Evolutionary conservation across 1,284 basidiomycete genomes (phyloP).

Genomic region (Sparassis latifolia): DNA sequence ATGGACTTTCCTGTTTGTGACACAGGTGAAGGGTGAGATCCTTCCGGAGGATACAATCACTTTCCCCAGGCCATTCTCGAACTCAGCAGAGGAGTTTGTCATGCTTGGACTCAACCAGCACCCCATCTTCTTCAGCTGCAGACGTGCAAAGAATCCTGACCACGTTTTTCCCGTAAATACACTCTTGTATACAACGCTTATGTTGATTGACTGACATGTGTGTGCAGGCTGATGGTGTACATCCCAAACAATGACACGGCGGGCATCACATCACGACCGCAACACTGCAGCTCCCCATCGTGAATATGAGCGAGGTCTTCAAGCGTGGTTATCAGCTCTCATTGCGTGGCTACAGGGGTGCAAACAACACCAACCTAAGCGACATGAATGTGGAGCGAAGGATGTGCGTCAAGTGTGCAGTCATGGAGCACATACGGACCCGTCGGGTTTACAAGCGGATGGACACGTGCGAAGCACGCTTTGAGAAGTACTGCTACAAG

Average conservation of each 20-base stretch:
- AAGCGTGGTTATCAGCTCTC: constrained; percentile 3
- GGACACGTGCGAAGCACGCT: not conserved
- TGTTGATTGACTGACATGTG: not conserved
- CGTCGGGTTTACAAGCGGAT: constrained; percentile 1
- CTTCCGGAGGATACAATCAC: constrained; percentile 4
- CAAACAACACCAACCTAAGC: not conserved
- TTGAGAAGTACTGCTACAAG: not conserved
- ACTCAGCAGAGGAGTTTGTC: constrained; percentile 5
- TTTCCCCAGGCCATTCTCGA: constrained; percentile 7
- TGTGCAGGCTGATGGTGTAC: constrained; percentile 2
- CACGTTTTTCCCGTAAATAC: constrained; percentile 1
- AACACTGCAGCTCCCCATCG: constrained; percentile 4
- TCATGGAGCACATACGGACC: constrained; percentile 1
- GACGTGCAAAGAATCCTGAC: not conserved
- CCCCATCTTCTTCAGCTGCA: constrained; percentile 6
- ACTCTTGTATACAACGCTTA: not conserved
- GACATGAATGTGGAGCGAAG: constrained; percentile 2
- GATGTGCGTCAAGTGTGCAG: constrained; percentile 7
- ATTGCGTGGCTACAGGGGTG: constrained; percentile 3
- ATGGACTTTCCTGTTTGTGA: constrained; percentile 6
- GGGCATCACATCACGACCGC: constrained; percentile 4
- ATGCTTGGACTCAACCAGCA: constrained; percentile 3
- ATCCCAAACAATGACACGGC: constrained; percentile 7
- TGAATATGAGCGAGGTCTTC: constrained; percentile 4
- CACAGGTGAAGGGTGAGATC: constrained; percentile 1